Evolutionary conservation across 2,329 filamentous ascomycete species (phyloP), one percentile per base, ranked within the genome.

Genomic region (Ophiostoma ips): DNA sequence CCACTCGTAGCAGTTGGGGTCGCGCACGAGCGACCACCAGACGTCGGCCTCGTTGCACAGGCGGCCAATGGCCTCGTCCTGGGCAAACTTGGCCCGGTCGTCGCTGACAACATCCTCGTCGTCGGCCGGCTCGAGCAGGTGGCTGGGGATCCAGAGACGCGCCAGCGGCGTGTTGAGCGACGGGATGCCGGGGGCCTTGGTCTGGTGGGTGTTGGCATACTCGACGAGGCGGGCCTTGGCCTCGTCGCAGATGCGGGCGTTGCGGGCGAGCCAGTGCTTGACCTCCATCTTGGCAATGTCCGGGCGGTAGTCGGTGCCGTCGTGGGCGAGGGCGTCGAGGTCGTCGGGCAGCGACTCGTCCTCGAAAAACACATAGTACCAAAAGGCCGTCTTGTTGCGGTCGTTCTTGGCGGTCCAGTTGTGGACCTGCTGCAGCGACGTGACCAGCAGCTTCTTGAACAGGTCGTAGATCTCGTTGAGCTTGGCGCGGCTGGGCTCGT

Each of bases 321-420:
- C 72, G 35, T 68, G 64, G 30, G 68, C 64, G n/a, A 73, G 63
- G 2, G 65, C 65, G 50, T 80, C 75, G 35, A 77, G 71, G 2
- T 71, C 68, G 43, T 69, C 68, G 9, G 68, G 68, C 30, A 68
- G 63, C 3, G 64, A 65, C 30, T 77, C 67, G 37, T 73, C 76
- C 49, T 83, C 78, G 50, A 81, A 81, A 8, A 83, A 64, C 28
- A 82, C 76, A 49, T 79, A 76, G 50, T 75, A 76, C 79, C 79
- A 83, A 53, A 83, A 83, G 0, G 75, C 71, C 77, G 82, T 83
- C 60, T 83, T 83, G 62, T 82, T 82, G 34, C 79, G 68, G 58
- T 83, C 79, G 57, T 83, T 79, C 54, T 81, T 81, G 50, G 79
- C 78, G 1, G 77, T 80, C 77, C 79, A 82, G 60, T 83, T 83